phyloP scores from a whole-genome alignment of 2,329 filamentous ascomycete species.

The Pestalotiopsis sp. region DNA sequence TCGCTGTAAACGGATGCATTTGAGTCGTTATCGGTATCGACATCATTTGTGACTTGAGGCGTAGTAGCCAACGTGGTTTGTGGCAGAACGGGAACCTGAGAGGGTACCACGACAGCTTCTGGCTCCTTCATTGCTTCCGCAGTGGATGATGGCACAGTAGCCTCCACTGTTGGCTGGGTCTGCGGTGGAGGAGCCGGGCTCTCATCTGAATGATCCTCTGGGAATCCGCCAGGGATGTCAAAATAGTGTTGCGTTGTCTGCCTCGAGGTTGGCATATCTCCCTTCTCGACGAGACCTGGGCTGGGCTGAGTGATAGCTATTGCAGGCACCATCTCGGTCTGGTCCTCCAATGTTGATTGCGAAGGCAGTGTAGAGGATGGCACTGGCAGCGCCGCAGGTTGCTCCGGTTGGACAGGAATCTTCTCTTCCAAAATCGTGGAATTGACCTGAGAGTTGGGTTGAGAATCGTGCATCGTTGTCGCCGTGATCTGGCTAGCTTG shows the following conservation, averaged over 20 bases:
- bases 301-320: conserved; percentile 51
- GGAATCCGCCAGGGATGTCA: conserved; percentile 64
- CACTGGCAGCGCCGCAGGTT: conserved; percentile 4
- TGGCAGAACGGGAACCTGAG: conserved; percentile 22
- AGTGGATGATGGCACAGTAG: background rate
- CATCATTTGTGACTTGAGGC: conserved; percentile 31
- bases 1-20: conserved; percentile 69
- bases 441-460: conserved; percentile 18
- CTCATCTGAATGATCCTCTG: conserved; percentile 39
- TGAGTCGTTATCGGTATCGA: conserved; percentile 38
- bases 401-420: conserved; percentile 15
- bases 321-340: conserved; percentile 37
- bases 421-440: conserved; percentile 20
- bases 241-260: conserved; percentile 33
- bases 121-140: conserved; percentile 27
- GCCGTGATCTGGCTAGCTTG: conserved; percentile 22
- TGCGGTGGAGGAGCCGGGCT: conserved; percentile 5
- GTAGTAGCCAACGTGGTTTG: conserved; percentile 35
- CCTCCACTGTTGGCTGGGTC: background rate
- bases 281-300: conserved; percentile 32
- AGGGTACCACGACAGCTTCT: conserved; percentile 20
- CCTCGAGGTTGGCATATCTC: background rate
- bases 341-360: background rate
- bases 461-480: conserved; percentile 22
- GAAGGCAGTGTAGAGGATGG: background rate